Percentiles rank a stretch among this genome's conserved stretches.
These are phyloP conservation scores for Ziziphus jujuba DNA, from an alignment of 306 rosid species.

Conservation along the genomic window DNA sequence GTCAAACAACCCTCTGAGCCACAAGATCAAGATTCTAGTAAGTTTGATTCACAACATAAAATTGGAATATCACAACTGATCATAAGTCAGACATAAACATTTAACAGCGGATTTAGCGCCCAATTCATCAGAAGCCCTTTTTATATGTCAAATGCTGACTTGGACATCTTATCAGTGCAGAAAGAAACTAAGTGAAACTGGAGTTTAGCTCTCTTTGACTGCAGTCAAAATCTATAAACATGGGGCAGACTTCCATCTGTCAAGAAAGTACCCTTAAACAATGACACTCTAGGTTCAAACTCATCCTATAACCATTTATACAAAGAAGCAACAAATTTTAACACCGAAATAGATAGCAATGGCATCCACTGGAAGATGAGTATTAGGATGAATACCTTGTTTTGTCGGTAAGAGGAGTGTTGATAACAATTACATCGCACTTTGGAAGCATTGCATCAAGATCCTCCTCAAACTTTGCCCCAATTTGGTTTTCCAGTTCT, in stretches of 20 bases:
- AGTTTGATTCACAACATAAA: background rate
- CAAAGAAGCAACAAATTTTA: background rate
- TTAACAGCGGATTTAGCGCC: too few species aligned
- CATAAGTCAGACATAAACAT: background rate
- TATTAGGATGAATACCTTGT: constrained; percentile 53
- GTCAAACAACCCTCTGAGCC: constrained; percentile 74
- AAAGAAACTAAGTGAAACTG: too few species aligned
- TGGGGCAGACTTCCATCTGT: too few species aligned
- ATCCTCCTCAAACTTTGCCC: constrained; percentile 88
- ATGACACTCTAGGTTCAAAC: too few species aligned
- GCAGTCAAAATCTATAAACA: too few species aligned
- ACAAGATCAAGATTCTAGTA: constrained; percentile 18
- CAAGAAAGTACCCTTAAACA: too few species aligned
- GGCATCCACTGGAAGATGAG: background rate
- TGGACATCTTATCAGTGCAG: too few species aligned
- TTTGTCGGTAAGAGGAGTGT: constrained; percentile 87
- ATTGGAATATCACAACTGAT: background rate
- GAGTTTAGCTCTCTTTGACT: too few species aligned
- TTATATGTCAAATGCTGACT: too few species aligned
- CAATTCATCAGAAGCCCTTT: too few species aligned
- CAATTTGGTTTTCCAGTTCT: constrained; percentile 73
- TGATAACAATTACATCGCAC: constrained; percentile 85
- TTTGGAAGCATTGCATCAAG: constrained; percentile 95
- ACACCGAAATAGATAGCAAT: background rate
- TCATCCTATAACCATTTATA: background rate